A percentile compares a stretch with the other conserved stretches of the same genome.
phyloP scores from a whole-genome alignment of 1,284 basidiomycete species.

The Cryptococcus sp. region DNA sequence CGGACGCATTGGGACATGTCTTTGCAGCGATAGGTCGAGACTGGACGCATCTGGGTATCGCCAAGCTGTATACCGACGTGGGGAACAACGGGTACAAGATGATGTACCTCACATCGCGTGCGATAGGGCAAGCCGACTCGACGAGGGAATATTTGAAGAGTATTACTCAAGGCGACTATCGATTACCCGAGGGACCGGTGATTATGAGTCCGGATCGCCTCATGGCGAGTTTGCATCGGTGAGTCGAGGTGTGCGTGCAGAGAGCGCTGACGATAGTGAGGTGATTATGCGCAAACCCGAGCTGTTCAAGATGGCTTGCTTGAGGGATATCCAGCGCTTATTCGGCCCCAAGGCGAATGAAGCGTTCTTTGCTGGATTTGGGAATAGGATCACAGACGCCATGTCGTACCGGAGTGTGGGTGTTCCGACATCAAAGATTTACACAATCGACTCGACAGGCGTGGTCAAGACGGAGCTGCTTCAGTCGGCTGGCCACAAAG shows the following conservation, averaged over 20 bases:
- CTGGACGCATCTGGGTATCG: conserved; percentile 97
- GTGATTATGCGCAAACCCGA: conserved; percentile 99
- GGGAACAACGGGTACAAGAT: conserved; percentile 95
- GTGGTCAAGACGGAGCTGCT: conserved; percentile 97
- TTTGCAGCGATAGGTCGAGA: conserved; percentile 99
- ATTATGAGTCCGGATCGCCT: conserved; percentile 98
- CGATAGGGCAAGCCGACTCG: conserved; percentile 96
- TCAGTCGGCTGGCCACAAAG: conserved; percentile 93
- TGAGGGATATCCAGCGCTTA: conserved; percentile 89
- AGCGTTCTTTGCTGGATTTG: conserved; percentile 93
- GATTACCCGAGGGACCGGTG: conserved; percentile 94
- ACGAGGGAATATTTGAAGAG: conserved; percentile 93
- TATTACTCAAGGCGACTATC: conserved; percentile 92
- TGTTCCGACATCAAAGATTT: conserved; percentile 89
- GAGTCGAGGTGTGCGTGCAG: conserved; percentile 23
- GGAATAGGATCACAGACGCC: conserved; percentile 97
- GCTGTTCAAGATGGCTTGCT: conserved; percentile 99
- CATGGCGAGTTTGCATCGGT: conserved; percentile 92
- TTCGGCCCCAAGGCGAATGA: conserved; percentile 69
- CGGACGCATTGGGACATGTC: conserved; percentile 94
- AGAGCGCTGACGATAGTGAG: conserved; percentile 55
- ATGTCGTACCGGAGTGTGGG: conserved; percentile 94
- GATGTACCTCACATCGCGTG: conserved; percentile 94
- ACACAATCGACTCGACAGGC: conserved; percentile 92
- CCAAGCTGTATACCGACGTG: conserved; percentile 97